Evolutionary conservation across 2,329 filamentous ascomycete species (phyloP).

Genomic region (Tympanopsis confertula): DNA sequence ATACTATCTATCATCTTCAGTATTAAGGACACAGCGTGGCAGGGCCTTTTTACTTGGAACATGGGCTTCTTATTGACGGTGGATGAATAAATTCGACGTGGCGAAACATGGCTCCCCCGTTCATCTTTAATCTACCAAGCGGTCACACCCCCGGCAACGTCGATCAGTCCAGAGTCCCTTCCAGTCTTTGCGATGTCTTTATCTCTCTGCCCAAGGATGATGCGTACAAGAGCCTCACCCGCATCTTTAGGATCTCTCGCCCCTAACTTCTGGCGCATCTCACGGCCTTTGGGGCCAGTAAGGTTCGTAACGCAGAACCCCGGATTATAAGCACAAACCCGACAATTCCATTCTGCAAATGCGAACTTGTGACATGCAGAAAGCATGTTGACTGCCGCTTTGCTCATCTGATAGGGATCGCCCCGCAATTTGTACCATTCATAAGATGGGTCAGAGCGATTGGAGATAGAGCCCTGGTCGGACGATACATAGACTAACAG

Average conservation of each 20-base stretch:
- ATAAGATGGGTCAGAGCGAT: constrained; percentile 10
- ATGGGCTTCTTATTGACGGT: too few species aligned
- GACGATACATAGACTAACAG: constrained; percentile 21
- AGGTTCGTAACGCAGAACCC: constrained; percentile 19
- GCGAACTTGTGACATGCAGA: constrained; percentile 14
- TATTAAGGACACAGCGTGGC: too few species aligned
- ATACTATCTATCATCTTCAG: too few species aligned
- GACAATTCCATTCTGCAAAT: constrained; percentile 15
- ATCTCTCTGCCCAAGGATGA: constrained; percentile 15
- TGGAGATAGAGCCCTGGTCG: constrained; percentile 16
- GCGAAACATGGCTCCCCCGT: too few species aligned
- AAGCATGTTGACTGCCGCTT: constrained; percentile 24
- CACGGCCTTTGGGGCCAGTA: constrained; percentile 12
- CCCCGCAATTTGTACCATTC: constrained; percentile 6
- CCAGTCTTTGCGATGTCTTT: constrained; percentile 11
- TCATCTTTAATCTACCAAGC: too few species aligned
- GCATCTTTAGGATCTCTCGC: constrained; percentile 14
- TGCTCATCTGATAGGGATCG: constrained; percentile 19
- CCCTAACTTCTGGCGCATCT: constrained; percentile 11
- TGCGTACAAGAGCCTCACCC: constrained; percentile 11
- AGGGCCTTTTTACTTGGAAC: too few species aligned
- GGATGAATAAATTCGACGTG: too few species aligned
- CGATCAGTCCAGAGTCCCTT: too few species aligned
- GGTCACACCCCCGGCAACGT: too few species aligned
- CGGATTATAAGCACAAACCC: constrained; percentile 18